Conservation (phyloP, 2,329 filamentous ascomycete genomes). For the Sclerotinia nivalis region DNA sequence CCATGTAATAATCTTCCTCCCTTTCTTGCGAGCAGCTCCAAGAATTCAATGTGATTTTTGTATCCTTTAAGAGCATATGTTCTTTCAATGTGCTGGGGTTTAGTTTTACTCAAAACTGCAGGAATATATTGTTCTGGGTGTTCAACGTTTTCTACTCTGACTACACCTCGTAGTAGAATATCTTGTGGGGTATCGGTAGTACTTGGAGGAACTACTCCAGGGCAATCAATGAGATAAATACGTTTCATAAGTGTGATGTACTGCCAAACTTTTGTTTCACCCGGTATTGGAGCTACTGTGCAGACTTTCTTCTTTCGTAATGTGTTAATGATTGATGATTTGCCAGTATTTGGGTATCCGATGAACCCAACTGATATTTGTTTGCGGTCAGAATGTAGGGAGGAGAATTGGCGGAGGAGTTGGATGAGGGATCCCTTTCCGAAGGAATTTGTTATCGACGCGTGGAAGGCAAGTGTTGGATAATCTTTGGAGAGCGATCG, state of each 20-base stretch:
- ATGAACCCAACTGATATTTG: constrained; percentile 82
- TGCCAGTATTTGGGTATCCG: constrained; percentile 90
- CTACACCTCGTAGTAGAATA: constrained; percentile 85
- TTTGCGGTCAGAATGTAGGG: constrained; percentile 84
- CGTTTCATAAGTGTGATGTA: constrained; percentile 95
- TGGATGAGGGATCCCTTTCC: constrained; percentile 94
- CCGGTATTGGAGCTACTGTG: constrained; percentile 89
- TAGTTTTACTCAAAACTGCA: constrained; percentile 76
- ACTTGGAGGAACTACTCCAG: constrained; percentile 91
- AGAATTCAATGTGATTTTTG: constrained; percentile 74
- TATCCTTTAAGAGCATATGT: constrained; percentile 88
- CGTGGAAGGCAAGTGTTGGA: constrained; percentile 92
- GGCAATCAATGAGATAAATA: constrained; percentile 94
- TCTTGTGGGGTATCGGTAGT: constrained; percentile 81
- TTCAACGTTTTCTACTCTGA: constrained; percentile 93
- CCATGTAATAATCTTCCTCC: constrained; percentile 82
- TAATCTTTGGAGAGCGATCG: constrained; percentile 84
- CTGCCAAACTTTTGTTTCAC: constrained; percentile 97
- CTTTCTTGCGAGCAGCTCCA: constrained; percentile 85
- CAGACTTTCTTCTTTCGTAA: constrained; percentile 92
- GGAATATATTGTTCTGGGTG: constrained; percentile 95
- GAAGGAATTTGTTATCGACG: constrained; percentile 92
- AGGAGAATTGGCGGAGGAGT: constrained; percentile 88
- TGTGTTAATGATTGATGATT: constrained; percentile 97
- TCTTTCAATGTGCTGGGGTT: constrained; percentile 83